Percentiles rank a stretch among this genome's conserved stretches.
Evolutionary conservation across 257 asterid species (phyloP).

Genomic region (Solanum arcanum): DNA sequence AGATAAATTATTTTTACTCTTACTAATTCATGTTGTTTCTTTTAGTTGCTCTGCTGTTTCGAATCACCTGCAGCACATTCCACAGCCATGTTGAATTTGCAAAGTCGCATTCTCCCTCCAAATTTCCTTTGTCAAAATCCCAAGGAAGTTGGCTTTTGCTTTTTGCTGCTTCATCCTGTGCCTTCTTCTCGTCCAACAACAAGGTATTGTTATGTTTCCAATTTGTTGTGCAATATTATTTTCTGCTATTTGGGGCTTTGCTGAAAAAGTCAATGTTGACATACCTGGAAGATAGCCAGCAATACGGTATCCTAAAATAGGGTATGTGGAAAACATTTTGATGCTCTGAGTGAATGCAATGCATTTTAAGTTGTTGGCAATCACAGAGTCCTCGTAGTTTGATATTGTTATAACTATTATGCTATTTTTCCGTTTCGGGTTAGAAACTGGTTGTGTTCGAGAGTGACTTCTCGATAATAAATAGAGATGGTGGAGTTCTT

Average conservation of each 20-base stretch:
- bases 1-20: background rate
- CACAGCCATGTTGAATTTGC: constrained; percentile 38
- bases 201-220: constrained; percentile 18
- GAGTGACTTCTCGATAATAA: background rate
- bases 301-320: background rate
- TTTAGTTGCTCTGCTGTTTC: constrained; percentile 30
- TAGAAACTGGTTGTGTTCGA: background rate
- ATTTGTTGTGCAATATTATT: background rate
- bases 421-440: background rate
- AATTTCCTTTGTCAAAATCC: constrained; percentile 24
- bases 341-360: background rate
- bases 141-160: constrained; percentile 44
- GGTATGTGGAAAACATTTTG: background rate
- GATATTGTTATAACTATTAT: background rate
- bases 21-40: background rate
- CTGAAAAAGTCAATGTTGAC: background rate
- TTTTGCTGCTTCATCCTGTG: constrained; percentile 44
- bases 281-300: background rate
- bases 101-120: constrained; percentile 37
- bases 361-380: background rate
- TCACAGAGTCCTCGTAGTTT: background rate
- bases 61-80: constrained; percentile 30
- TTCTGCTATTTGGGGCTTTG: background rate
- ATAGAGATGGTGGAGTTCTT: background rate
- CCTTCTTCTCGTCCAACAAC: constrained; percentile 51